Percentiles rank a stretch among this genome's conserved stretches.
Conservation (phyloP, 2,329 filamentous ascomycete genomes). For the Chrysosphaeria jannelii region DNA sequence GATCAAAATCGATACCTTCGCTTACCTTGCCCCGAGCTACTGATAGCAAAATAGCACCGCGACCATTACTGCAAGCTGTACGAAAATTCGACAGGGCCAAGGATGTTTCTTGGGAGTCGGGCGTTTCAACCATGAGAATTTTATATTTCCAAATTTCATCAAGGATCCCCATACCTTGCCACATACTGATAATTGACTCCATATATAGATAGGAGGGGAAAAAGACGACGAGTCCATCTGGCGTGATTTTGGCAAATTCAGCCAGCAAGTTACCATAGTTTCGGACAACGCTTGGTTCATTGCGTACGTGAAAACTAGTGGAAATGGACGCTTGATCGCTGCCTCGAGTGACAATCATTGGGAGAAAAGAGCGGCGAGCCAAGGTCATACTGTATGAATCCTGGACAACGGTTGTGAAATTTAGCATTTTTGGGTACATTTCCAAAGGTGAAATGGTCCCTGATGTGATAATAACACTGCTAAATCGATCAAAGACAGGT, state of each 20-base stretch:
- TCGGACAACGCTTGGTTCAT: conserved; percentile 84
- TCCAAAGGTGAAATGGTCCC: conserved; percentile 90
- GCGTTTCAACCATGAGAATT: conserved; percentile 87
- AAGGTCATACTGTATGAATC: conserved; percentile 96
- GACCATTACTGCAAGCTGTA: conserved; percentile 88
- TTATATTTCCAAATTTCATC: conserved; percentile 99
- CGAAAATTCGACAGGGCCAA: conserved; percentile 88
- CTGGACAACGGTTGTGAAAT: conserved; percentile 73
- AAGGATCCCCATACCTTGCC: conserved; percentile 94
- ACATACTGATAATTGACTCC: conserved; percentile 97
- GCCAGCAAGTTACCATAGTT: conserved; percentile 87
- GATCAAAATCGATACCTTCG: conserved; percentile 96
- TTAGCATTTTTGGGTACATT: conserved; percentile 98
- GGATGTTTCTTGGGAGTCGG: conserved; percentile 88
- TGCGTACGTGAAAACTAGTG: conserved; percentile 80
- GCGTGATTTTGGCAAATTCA: conserved; percentile 86
- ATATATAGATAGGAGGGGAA: conserved; percentile 97
- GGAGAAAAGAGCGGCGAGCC: conserved; percentile 76
- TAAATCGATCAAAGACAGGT: conserved; percentile 89
- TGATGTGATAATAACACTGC: conserved; percentile 93
- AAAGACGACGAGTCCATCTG: conserved; percentile 95
- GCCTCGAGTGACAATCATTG: conserved; percentile 88
- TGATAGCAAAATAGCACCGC: conserved; percentile 75
- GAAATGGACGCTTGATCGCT: conserved; percentile 84
- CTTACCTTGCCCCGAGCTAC: conserved; percentile 93